Evolutionary conservation across 371 early-diverging fungal genomes (phyloP).

Genomic region (Lichtheimia hyalospora): DNA sequence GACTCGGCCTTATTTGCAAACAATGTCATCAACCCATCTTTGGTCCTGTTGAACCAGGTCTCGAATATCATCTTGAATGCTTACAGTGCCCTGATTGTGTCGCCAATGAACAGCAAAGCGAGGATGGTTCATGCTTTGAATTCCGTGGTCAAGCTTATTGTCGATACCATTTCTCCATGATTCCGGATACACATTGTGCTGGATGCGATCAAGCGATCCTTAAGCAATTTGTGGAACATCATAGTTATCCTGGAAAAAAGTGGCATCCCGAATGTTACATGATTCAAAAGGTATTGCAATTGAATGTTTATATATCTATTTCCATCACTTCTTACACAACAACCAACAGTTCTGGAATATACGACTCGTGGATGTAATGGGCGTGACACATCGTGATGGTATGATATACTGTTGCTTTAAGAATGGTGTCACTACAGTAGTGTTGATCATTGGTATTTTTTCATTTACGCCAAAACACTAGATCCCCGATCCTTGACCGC

Average conservation of each 20-base stretch:
- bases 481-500: background rate
- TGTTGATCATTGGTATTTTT: too few species aligned
- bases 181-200: conserved; percentile 85
- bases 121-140: conserved; percentile 73
- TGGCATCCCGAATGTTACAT: conserved; percentile 99
- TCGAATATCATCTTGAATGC: conserved; percentile 16
- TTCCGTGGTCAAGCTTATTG: conserved; percentile 86
- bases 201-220: conserved; percentile 93
- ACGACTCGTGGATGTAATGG: conserved; percentile 20
- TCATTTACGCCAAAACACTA: too few species aligned
- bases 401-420: too few species aligned
- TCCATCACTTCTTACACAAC: background rate
- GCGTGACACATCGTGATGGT: too few species aligned
- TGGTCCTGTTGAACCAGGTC: background rate
- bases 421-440: too few species aligned
- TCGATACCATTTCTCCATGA: conserved; percentile 85
- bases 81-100: conserved; percentile 13
- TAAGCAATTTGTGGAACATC: conserved; percentile 89
- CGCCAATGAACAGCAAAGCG: background rate
- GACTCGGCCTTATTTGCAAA: conserved; percentile 2
- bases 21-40: conserved; percentile 8
- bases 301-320: background rate
- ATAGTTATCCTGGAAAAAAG: conserved; percentile 69
- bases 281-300: conserved; percentile 59
- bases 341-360: conserved; percentile 73